phyloP scores from a whole-genome alignment of 306 rosid genomes.

The Senna tora region DNA sequence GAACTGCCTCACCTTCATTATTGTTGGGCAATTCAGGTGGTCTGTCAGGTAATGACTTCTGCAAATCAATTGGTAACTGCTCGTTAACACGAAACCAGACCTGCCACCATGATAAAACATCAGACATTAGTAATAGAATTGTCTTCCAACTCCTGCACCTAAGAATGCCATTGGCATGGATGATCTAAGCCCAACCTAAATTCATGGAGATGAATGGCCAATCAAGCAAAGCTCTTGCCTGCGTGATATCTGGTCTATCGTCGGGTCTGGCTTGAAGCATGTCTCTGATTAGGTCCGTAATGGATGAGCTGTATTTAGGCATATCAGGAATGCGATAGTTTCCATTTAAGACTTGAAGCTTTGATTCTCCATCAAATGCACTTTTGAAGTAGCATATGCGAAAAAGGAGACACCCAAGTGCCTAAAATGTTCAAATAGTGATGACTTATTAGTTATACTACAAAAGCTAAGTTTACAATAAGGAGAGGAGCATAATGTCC shows the following conservation, averaged over 20 bases:
- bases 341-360: slow-evolving; percentile 95
- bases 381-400: slow-evolving; percentile 96
- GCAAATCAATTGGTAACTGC: slow-evolving; percentile 75
- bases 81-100: slow-evolving; percentile 98
- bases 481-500: slow-evolving; percentile 28
- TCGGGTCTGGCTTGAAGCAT: slow-evolving; percentile 95
- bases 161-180: slow-evolving; percentile 59
- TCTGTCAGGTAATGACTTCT: slow-evolving; percentile 86
- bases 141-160: slow-evolving; percentile 54
- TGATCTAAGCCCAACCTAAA: slow-evolving; percentile 99
- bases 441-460: slow-evolving; percentile 33
- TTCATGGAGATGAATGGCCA: slow-evolving; percentile 99
- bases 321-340: slow-evolving; percentile 94
- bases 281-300: slow-evolving; percentile 83
- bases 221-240: slow-evolving; percentile 99
- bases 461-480: slow-evolving; percentile 11
- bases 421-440: slow-evolving; percentile 55
- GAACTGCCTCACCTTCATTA: slow-evolving; percentile 61
- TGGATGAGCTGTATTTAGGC: slow-evolving; percentile 66
- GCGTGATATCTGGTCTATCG: slow-evolving; percentile 99
- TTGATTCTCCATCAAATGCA: slow-evolving; percentile 97
- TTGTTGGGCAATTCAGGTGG: slow-evolving; percentile 63
- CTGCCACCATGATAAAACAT: slow-evolving; percentile 51
- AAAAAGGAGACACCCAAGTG: slow-evolving; percentile 98
- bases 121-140: slow-evolving; percentile 45